Base-by-base conservation (phyloP, 768 basidiomycete genomes). In the Mycena olivaceomarginata region DNA sequence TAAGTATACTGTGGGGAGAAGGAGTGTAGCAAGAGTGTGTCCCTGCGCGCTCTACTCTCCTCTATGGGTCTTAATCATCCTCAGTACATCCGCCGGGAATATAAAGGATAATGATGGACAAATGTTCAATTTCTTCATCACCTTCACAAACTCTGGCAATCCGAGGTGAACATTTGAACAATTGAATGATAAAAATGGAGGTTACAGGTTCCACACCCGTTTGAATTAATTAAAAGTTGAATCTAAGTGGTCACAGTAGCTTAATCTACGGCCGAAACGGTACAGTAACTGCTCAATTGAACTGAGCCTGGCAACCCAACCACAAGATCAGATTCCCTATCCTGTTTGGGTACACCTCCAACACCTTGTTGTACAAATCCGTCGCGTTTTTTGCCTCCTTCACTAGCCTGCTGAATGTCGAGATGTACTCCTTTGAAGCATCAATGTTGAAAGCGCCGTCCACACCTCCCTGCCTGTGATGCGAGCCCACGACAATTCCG, bases 11-110 rank as follows among this genome's bases (percentile, higher is more conserved):
- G 31, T 80, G 89, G 89, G 48, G 95, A 95, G 56, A 96, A 94
- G 83, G 95, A 96, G 78, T 95, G 96, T 79, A 96, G 95, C 83
- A 95, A 94, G 87, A 95, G 96, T 96, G 78, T 81, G 91, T 87
- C 40, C 62, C 20, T 59, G 70, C 53, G 46, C 70, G 67, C 2
- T 25, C 1, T 46, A 31, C 31, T 31, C 31, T 31, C 31, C 31
- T 31, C 2, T 31, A 31, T 3, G 31, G 31, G 31, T 31, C 31
- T 31, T 4, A 31, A n/a, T 31, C 31, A 31, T 31, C 31, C 2
- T 31, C 31, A 31, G 31, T 31, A 31, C 31, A 31, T 31, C 31
- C 31, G 31, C 31, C 31, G 31, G 31, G 31, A 31, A 4, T 31
- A 31, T 31, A 31, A 31, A 31, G 2, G 2, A 31, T 31, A 31